Percentiles rank a stretch among this genome's conserved stretches.
Conservation (phyloP, 2,329 filamentous ascomycete genomes). For the Myriosclerotinia curreyana region DNA sequence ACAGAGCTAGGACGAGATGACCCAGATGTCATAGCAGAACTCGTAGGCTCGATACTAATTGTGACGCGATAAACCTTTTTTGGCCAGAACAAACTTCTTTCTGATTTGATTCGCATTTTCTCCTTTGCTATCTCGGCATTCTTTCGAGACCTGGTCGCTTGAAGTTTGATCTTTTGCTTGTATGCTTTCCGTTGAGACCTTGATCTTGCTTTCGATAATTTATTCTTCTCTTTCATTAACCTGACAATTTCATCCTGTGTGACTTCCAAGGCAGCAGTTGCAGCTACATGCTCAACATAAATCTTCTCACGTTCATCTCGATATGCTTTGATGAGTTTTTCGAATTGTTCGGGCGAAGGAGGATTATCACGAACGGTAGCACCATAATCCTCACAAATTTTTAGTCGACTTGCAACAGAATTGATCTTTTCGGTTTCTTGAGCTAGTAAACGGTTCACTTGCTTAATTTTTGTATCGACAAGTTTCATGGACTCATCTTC, state of each 20-base stretch:
- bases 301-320: slow-evolving; percentile 35
- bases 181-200: slow-evolving; percentile 40
- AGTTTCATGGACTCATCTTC: slow-evolving; percentile 34
- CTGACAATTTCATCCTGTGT: slow-evolving; percentile 40
- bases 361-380: slow-evolving; percentile 28
- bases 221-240: slow-evolving; percentile 39
- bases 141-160: slow-evolving; percentile 41
- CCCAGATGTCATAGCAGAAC: slow-evolving; percentile 41
- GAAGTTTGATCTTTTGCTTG: slow-evolving; percentile 42
- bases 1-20: slow-evolving; percentile 51
- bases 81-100: slow-evolving; percentile 50
- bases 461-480: slow-evolving; percentile 31
- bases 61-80: slow-evolving; percentile 49
- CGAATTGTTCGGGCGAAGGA: slow-evolving; percentile 29
- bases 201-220: slow-evolving; percentile 31
- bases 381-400: slow-evolving; percentile 35
- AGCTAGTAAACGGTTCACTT: slow-evolving; percentile 28
- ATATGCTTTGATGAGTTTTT: slow-evolving; percentile 33
- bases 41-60: slow-evolving; percentile 50
- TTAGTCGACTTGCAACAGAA: slow-evolving; percentile 32
- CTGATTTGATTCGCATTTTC: slow-evolving; percentile 45
- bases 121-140: slow-evolving; percentile 44
- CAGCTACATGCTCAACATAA: slow-evolving; percentile 44
- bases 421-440: slow-evolving; percentile 39
- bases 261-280: slow-evolving; percentile 37